Base-by-base conservation (phyloP, 164 flowering plant species). In the Kingdonia uniflora region DNA sequence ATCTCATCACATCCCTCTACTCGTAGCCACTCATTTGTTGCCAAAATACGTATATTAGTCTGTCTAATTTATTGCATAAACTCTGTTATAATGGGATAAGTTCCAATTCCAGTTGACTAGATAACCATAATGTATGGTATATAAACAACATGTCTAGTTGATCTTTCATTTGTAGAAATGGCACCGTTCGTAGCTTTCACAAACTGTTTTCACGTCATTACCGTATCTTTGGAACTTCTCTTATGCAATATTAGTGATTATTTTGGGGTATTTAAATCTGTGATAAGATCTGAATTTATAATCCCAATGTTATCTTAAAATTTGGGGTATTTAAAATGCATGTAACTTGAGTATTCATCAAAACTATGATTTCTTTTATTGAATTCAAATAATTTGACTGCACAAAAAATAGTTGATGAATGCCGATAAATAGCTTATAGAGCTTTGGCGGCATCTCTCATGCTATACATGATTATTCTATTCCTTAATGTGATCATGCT, bases 21-120 rank as follows among this genome's bases (percentile, higher is more conserved):
- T 42, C 98, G 75, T 22, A 91, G 81, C 98, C 98, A 91, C 54
- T 91, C 98, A 74, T 91, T 92, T 51, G 98, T 91, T 51, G 86
- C 88, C 51, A 91, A 69, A 52, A 62, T 92, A 60, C 95, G 95
- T 59, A 96, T 76, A 55, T 76, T 78, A 16, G 58, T 57, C 96
- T 91, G 76, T 6, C 85, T 86, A 65, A 91, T 63, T 69, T 91
- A 82, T 66, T 77, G 68, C 96, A 91, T 87, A 47, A 91, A 87
- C 22, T 91, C 88, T 67, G 57, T 74, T 47, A 91, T 62, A 23
- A 84, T 67, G 23, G 98, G 91, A 37, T 84, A 96, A 49, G 95
- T 76, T 41, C 85, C 98, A 62, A 87, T 85, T 24, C 98, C 98
- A 48, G 98, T 91, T 46, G 97, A 91, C 97, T 96, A 91, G 48